These are phyloP conservation scores for Pichia thaimueangensis DNA, from an alignment of 805 yeast species.

Conservation along the genomic window DNA sequence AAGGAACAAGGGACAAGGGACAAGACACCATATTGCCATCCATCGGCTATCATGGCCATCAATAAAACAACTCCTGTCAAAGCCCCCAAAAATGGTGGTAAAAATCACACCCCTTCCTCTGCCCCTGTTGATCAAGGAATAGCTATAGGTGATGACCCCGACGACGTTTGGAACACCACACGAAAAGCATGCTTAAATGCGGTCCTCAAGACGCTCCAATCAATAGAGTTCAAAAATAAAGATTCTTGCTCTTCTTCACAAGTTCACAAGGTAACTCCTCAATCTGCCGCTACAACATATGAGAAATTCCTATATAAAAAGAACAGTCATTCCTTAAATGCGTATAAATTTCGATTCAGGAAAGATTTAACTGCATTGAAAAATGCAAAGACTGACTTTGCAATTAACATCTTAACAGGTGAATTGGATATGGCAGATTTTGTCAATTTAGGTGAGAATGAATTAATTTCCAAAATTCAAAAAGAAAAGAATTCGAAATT, in stretches of 20 bases:
- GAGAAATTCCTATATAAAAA: constrained; percentile 21
- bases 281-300: constrained; percentile 17
- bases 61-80: constrained; percentile 37
- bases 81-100: neutral
- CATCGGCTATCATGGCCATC: constrained; percentile 28
- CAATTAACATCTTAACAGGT: constrained; percentile 17
- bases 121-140: constrained; percentile 1
- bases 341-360: constrained; percentile 25
- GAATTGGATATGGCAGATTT: constrained; percentile 20
- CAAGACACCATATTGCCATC: too few species aligned
- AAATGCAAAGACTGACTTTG: constrained; percentile 24
- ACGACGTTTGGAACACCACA: constrained; percentile 16
- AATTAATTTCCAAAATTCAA: constrained; percentile 25
- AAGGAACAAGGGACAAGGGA: too few species aligned
- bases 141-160: constrained; percentile 8
- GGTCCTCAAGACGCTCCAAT: constrained; percentile 15
- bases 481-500: constrained; percentile 25
- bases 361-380: constrained; percentile 29
- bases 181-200: constrained; percentile 22
- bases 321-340: constrained; percentile 14
- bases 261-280: constrained; percentile 1
- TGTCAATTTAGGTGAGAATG: constrained; percentile 16
- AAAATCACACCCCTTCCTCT: neutral
- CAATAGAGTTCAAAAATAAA: constrained; percentile 2
- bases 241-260: too few species aligned